phyloP scores from a whole-genome alignment of 2,329 filamentous ascomycete genomes.

The Helotiales sp. region DNA sequence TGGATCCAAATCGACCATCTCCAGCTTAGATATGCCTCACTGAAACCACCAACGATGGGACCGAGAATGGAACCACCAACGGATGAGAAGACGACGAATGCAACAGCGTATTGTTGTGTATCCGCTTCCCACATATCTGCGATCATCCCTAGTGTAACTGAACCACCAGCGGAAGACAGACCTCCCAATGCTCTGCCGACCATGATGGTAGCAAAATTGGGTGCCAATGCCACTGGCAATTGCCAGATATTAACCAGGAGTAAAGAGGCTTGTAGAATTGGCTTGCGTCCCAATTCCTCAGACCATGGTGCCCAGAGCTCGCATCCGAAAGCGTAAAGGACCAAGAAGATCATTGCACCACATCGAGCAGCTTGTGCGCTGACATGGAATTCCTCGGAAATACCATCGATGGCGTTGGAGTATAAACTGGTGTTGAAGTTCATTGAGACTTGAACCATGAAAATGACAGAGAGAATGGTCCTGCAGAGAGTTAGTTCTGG shows the following conservation, averaged over 20 bases:
- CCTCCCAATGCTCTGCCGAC: slow-evolving; percentile 71
- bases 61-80: slow-evolving; percentile 76
- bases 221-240: slow-evolving; percentile 69
- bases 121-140: slow-evolving; percentile 73
- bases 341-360: slow-evolving; percentile 76
- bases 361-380: slow-evolving; percentile 67
- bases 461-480: slow-evolving; percentile 69
- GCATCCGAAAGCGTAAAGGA: slow-evolving; percentile 82
- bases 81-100: slow-evolving; percentile 76
- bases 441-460: slow-evolving; percentile 74
- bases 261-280: slow-evolving; percentile 71
- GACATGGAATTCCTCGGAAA: slow-evolving; percentile 66
- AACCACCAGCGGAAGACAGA: slow-evolving; percentile 70
- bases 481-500: slow-evolving; percentile 2
- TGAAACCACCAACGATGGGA: slow-evolving; percentile 77
- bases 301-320: slow-evolving; percentile 88
- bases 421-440: slow-evolving; percentile 78
- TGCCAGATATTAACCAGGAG: slow-evolving; percentile 79
- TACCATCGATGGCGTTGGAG: slow-evolving; percentile 66
- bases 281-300: slow-evolving; percentile 78
- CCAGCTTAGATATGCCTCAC: slow-evolving; percentile 67
- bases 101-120: slow-evolving; percentile 72
- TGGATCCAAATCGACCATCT: slow-evolving; percentile 84
- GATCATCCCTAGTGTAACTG: slow-evolving; percentile 73
- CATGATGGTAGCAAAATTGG: slow-evolving; percentile 70